A percentile compares a stretch with the other conserved stretches of the same genome.
phyloP scores from a whole-genome alignment of 1,284 basidiomycete species.

The Phellinidium pouzarii region DNA sequence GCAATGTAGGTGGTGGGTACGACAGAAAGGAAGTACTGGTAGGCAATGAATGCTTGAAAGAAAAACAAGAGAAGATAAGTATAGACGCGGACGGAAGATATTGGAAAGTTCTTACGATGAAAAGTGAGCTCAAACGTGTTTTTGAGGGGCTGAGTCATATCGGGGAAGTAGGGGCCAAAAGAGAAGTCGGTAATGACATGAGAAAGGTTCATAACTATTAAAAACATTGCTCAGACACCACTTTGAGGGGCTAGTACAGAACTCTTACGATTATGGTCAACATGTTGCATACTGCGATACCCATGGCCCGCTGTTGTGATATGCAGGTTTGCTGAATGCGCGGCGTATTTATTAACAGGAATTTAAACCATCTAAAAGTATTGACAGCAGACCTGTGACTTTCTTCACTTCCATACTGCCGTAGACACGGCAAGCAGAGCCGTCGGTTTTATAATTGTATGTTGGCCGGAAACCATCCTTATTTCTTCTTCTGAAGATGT shows the following conservation, averaged over 20 bases:
- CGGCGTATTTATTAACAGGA: background rate
- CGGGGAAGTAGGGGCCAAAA: conserved; percentile 94
- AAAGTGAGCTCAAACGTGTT: conserved; percentile 80
- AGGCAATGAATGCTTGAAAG: conserved; percentile 95
- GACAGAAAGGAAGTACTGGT: conserved; percentile 93
- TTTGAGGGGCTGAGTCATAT: conserved; percentile 92
- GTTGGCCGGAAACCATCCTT: conserved; percentile 57
- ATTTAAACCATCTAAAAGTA: background rate
- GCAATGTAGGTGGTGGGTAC: conserved; percentile 92
- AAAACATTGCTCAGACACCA: background rate
- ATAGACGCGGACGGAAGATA: background rate
- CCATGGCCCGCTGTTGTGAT: conserved; percentile 93
- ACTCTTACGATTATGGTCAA: conserved; percentile 69
- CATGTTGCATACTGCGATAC: conserved; percentile 82
- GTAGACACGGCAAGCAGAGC: conserved; percentile 77
- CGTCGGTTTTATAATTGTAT: conserved; percentile 60
- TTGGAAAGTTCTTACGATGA: conserved; percentile 53
- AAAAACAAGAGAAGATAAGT: conserved; percentile 3
- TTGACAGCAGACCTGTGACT: conserved; percentile 59
- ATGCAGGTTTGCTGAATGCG: conserved; percentile 69
- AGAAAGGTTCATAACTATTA: conserved; percentile 88
- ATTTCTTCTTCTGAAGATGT: conserved; percentile 41
- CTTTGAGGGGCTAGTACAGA: conserved; percentile 17
- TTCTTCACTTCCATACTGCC: conserved; percentile 85
- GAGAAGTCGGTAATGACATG: conserved; percentile 97